These are phyloP conservation scores for Cystobasidium tubakii DNA, from an alignment of 768 basidiomycete genomes.

Conservation along the genomic window DNA sequence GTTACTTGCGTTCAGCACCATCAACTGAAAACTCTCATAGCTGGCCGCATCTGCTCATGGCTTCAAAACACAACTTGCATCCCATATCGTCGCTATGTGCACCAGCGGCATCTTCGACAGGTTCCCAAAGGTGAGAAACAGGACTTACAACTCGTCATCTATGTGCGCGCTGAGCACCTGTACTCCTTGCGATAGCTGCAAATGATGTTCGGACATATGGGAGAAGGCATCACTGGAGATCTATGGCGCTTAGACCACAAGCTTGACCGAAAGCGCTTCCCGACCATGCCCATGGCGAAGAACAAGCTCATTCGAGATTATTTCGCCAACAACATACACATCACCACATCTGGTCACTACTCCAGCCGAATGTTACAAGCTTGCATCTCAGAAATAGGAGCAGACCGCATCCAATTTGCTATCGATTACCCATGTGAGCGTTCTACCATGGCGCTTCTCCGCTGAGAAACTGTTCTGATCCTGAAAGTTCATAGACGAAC, in stretches of 20 bases:
- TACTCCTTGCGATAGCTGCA: slow-evolving; percentile 19
- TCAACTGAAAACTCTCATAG: background rate
- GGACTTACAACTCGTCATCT: background rate
- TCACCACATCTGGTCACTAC: slow-evolving; percentile 25
- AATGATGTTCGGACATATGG: slow-evolving; percentile 30
- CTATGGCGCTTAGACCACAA: slow-evolving; percentile 30
- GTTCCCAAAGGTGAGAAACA: slow-evolving; percentile 24
- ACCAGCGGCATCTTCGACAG: slow-evolving; percentile 15
- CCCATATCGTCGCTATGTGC: slow-evolving; percentile 33
- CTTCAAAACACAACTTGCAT: slow-evolving; percentile 27
- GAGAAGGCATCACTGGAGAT: slow-evolving; percentile 28
- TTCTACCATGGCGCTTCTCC: background rate
- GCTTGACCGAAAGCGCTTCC: slow-evolving; percentile 32
- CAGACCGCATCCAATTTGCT: slow-evolving; percentile 30
- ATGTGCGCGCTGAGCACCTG: background rate
- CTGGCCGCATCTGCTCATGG: slow-evolving; percentile 25
- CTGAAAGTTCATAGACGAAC: slow-evolving; percentile 5
- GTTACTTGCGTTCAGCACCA: background rate
- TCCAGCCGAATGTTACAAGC: slow-evolving; percentile 24
- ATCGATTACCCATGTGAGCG: slow-evolving; percentile 29
- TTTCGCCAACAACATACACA: slow-evolving; percentile 23
- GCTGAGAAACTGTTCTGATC: background rate
- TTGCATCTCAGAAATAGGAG: slow-evolving; percentile 4
- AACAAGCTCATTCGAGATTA: slow-evolving; percentile 26
- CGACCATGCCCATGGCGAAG: slow-evolving; percentile 14